Evolutionary conservation across 345 rosid genomes (phyloP).

Genomic region (Citrus sp.): DNA sequence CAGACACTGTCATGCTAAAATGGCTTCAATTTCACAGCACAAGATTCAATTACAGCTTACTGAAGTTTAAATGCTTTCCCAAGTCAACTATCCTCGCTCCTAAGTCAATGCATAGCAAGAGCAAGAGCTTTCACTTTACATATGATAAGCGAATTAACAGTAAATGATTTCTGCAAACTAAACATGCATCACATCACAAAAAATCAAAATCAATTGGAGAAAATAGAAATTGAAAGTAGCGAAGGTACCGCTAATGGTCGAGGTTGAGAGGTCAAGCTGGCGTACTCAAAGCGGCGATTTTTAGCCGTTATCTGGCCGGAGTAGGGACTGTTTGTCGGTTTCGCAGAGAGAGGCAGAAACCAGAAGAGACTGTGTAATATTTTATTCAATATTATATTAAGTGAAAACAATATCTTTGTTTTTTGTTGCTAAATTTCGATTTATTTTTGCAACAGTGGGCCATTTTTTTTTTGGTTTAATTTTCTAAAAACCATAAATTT

Average conservation of each 20-base stretch:
- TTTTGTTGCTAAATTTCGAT: no score
- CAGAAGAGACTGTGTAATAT: neutral
- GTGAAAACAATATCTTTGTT: no score
- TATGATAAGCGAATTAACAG: neutral
- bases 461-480: no score
- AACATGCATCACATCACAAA: neutral
- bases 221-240: neutral
- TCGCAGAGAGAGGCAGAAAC: neutral
- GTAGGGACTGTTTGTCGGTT: neutral
- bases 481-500: no score
- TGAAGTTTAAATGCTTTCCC: neutral
- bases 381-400: neutral
- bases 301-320: neutral
- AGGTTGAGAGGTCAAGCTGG: neutral
- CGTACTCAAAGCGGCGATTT: neutral
- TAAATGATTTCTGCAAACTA: neutral
- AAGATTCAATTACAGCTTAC: neutral
- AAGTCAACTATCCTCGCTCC: neutral
- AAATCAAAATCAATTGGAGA: neutral
- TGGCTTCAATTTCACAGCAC: neutral
- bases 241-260: neutral
- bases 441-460: no score
- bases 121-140: neutral
- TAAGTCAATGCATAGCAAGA: no score
- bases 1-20: neutral